Conservation (phyloP, 2,329 filamentous ascomycete genomes). For the Lasiodiplodia citricola region DNA sequence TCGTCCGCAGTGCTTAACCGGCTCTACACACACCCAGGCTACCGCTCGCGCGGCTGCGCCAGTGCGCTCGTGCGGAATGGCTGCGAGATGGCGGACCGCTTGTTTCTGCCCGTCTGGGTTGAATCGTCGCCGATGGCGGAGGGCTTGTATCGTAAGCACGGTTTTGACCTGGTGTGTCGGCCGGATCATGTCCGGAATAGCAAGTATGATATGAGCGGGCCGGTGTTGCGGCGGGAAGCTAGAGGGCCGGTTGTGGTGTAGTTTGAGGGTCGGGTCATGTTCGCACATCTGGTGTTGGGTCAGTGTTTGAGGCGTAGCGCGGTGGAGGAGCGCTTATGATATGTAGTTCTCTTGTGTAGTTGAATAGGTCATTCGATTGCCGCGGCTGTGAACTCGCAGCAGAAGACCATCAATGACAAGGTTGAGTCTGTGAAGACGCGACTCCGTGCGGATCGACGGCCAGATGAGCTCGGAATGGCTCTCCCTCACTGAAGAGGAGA, state of each 20-base stretch:
- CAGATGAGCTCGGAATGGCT: too few species aligned
- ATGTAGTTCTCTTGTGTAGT: too few species aligned
- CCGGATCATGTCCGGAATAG: conserved; percentile 24
- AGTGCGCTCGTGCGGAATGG: conserved; percentile 47
- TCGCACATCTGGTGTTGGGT: not conserved
- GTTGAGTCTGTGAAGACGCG: too few species aligned
- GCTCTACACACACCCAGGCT: conserved; percentile 42
- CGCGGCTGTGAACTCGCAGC: too few species aligned
- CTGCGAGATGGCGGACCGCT: conserved; percentile 38
- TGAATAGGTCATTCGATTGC: too few species aligned
- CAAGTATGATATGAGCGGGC: conserved; percentile 26
- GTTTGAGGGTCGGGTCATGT: not conserved
- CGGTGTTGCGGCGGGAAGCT: conserved; percentile 29
- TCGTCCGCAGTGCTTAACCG: conserved; percentile 39
- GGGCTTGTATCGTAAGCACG: conserved; percentile 34
- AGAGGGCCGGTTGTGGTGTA: conserved; percentile 30
- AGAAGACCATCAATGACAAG: too few species aligned
- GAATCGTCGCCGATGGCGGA: conserved; percentile 35
- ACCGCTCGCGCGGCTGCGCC: conserved; percentile 45
- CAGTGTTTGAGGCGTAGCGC: too few species aligned
- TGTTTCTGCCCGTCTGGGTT: conserved; percentile 38
- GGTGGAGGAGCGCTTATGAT: too few species aligned
- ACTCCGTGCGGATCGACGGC: too few species aligned
- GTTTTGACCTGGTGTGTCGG: conserved; percentile 32
- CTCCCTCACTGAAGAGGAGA: too few species aligned